A percentile compares a stretch with the other conserved stretches of the same genome.
Conservation (phyloP, 345 rosid genomes). For the Brassica juncea region DNA sequence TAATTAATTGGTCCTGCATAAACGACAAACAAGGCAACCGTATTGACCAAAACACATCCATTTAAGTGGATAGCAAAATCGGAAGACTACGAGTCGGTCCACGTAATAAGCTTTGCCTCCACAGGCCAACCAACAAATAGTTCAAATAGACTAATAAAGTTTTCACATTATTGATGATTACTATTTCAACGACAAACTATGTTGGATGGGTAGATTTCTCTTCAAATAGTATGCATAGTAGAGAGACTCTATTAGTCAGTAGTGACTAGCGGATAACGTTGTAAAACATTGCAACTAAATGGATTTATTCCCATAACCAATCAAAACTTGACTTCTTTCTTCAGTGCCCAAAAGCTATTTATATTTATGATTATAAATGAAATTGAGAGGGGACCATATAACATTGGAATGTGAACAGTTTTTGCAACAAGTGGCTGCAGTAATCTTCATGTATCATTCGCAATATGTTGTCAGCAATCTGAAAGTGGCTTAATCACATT, state of each 20-base stretch:
- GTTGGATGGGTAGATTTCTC: slow-evolving; percentile 28
- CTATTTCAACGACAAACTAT: slow-evolving; percentile 32
- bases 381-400: not conserved
- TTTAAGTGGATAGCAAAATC: slow-evolving; percentile 30
- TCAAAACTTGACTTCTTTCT: slow-evolving; percentile 3
- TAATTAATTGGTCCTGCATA: slow-evolving; percentile 37
- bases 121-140: slow-evolving; percentile 38
- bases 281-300: not conserved
- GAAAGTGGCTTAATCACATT: slow-evolving; percentile 16
- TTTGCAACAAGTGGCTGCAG: slow-evolving; percentile 9
- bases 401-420: not conserved
- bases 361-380: not conserved
- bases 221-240: slow-evolving; percentile 10
- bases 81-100: slow-evolving; percentile 37
- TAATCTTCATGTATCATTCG: not conserved
- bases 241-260: slow-evolving; percentile 16
- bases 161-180: slow-evolving; percentile 27
- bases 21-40: slow-evolving; percentile 36
- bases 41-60: slow-evolving; percentile 39
- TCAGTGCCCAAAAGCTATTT: not conserved
- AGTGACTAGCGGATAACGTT: slow-evolving; percentile 12
- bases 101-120: slow-evolving; percentile 42
- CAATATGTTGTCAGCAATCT: slow-evolving; percentile 6
- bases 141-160: slow-evolving; percentile 17
- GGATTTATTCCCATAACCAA: slow-evolving; percentile 8